Evolutionary conservation across 2,329 filamentous ascomycete species (phyloP).

Genomic region (Venturia carpophila): DNA sequence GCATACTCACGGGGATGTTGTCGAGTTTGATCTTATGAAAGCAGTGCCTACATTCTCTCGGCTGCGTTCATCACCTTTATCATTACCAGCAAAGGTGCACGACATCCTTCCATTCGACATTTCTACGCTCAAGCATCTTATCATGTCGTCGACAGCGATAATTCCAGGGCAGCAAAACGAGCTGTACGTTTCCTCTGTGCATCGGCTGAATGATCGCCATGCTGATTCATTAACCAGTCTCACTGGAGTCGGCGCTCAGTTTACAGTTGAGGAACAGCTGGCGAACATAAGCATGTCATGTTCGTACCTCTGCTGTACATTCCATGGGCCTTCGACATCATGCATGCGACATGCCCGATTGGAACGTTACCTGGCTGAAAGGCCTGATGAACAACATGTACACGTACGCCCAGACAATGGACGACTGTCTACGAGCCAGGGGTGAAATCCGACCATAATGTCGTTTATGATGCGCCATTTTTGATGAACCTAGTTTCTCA

Average conservation of each 20-base stretch:
- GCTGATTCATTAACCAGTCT: neutral
- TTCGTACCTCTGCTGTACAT: neutral
- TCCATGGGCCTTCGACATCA: neutral
- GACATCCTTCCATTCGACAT: too few relatives aligned
- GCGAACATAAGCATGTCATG: neutral
- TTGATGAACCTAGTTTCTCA: too few relatives aligned
- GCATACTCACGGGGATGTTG: too few relatives aligned
- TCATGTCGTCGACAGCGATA: too few relatives aligned
- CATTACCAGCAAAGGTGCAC: too few relatives aligned
- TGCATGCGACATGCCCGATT: neutral
- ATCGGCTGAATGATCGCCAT: neutral
- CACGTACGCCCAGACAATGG: neutral
- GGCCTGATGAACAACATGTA: neutral
- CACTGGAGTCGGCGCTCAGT: neutral
- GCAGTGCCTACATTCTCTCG: too few relatives aligned
- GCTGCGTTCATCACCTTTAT: too few relatives aligned
- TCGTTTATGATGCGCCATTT: too few relatives aligned
- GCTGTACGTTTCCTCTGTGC: neutral
- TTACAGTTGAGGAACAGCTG: neutral
- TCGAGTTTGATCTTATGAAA: too few relatives aligned
- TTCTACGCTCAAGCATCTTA: too few relatives aligned
- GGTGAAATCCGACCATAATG: neutral
- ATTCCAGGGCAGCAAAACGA: neutral
- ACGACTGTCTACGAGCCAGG: neutral
- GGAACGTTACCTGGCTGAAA: neutral